Evolutionary conservation across 305 asterid species (phyloP).

Genomic region (Fraxinus angustifolia): DNA sequence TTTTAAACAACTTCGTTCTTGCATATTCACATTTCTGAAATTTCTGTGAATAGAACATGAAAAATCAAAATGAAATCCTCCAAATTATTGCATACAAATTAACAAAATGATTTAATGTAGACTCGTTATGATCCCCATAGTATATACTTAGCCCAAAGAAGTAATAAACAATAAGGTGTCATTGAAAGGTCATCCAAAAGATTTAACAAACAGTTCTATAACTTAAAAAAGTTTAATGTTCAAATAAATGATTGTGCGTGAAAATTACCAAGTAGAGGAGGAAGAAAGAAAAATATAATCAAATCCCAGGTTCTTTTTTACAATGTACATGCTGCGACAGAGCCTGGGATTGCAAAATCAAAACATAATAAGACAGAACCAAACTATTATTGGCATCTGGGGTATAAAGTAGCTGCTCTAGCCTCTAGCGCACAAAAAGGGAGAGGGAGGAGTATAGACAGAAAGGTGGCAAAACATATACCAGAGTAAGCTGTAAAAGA

Average conservation of each 20-base stretch:
- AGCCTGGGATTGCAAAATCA: not conserved
- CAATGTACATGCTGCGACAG: not conserved
- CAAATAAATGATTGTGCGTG: not conserved
- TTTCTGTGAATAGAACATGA: constrained; percentile 43
- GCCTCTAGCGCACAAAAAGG: not conserved
- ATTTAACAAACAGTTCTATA: not conserved
- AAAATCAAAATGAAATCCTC: constrained; percentile 5
- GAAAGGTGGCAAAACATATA: not conserved
- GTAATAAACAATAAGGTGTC: not conserved
- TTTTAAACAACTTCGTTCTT: constrained; percentile 62
- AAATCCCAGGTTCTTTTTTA: not conserved
- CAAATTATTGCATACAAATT: not conserved
- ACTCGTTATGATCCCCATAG: not conserved
- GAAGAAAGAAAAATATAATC: not conserved
- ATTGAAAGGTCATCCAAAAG: not conserved
- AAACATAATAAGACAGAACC: not conserved
- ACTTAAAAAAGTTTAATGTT: not conserved
- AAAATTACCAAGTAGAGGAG: not conserved
- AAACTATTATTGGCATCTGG: not conserved
- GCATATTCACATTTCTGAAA: constrained; percentile 76
- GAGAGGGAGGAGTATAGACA: not conserved
- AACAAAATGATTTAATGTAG: not conserved
- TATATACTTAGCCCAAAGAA: not conserved
- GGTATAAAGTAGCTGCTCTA: not conserved
- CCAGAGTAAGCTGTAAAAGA: not conserved